phyloP scores from a whole-genome alignment of 306 rosid species.

The Lathyrus oleraceus region DNA sequence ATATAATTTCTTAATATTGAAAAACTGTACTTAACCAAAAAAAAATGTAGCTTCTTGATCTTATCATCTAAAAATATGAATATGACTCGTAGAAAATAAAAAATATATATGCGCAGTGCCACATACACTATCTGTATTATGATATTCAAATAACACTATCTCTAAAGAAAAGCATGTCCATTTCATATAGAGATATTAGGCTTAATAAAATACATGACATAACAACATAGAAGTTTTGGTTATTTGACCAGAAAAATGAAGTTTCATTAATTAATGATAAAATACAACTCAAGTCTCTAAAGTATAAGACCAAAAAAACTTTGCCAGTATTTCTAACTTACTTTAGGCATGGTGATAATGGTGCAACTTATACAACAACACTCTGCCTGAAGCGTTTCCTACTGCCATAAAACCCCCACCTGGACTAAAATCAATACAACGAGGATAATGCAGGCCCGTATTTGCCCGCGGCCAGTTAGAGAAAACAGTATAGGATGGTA shows the following conservation, averaged over 20 bases:
- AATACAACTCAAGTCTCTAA: constrained; percentile 29
- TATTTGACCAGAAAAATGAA: constrained; percentile 1
- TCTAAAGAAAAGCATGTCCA: not conserved
- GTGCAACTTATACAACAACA: constrained; percentile 55
- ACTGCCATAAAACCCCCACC: constrained; percentile 91
- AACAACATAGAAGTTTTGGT: not conserved
- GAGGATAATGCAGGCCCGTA: constrained; percentile 56
- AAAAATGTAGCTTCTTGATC: too few relatives aligned
- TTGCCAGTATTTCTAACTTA: not conserved
- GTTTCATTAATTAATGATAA: not conserved
- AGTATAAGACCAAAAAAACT: constrained; percentile 9
- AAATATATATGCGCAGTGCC: too few relatives aligned
- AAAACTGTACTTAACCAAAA: too few relatives aligned
- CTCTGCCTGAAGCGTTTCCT: constrained; percentile 78
- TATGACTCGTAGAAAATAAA: too few relatives aligned
- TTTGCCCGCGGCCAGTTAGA: constrained; percentile 79
- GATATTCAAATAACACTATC: too few relatives aligned
- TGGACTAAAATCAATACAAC: constrained; percentile 80
- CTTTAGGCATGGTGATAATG: constrained; percentile 48
- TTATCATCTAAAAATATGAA: too few relatives aligned
- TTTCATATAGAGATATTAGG: not conserved
- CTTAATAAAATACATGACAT: not conserved
- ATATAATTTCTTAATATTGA: too few relatives aligned
- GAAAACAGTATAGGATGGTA: constrained; percentile 72
- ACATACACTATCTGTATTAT: too few relatives aligned